Evolutionary conservation across 2,329 filamentous ascomycete species (phyloP), one percentile per base, ranked within the genome.

Genomic region (Venturiaceae sp.): DNA sequence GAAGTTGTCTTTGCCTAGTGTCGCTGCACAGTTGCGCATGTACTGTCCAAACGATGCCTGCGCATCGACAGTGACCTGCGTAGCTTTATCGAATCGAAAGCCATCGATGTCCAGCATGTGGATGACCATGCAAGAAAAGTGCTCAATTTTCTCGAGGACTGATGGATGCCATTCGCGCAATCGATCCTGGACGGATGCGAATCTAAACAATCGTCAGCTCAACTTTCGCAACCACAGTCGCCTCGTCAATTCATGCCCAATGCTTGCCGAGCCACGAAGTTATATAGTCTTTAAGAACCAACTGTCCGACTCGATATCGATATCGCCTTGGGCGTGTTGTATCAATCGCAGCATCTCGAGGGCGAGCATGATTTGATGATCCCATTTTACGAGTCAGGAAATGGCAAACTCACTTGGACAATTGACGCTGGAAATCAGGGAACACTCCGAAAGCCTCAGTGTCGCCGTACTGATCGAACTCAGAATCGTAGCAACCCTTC

Each of bases 121-220:
- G 55, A 86, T 82, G 32, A 80, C 74, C 68, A 85, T 80, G 68
- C 83, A 86, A 2, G 81, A 83, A 63, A 85, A 82, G 47, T 76
- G 77, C 58, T 80, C 76, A 57, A 85, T 72, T 63, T 80, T 81
- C 50, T 78, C 74, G 39, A 77, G 71, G 1, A 85, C 83, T 8
- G 77, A 76, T 2, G 81, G 80, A 30, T 77, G 64, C 83, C 83
- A 86, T 65, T 85, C 83, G 57, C 83, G 77, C 4, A 86, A 72
- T 64, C 83, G 81, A 68, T 86, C 83, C 67, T 86, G 83, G 2
- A 85, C 83, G 33, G 79, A 83, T 54, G 82, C 81, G 68, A 85
- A 50, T 30, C 44, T 50, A 16, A 5, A 30, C 26, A 50, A 3
- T 26, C n/a, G 44, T 50, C 44, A 50, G 44, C 13, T n/a, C n/a